Conservation (phyloP, 2,329 filamentous ascomycete species). For the Aspergillus quadricinctus region DNA sequence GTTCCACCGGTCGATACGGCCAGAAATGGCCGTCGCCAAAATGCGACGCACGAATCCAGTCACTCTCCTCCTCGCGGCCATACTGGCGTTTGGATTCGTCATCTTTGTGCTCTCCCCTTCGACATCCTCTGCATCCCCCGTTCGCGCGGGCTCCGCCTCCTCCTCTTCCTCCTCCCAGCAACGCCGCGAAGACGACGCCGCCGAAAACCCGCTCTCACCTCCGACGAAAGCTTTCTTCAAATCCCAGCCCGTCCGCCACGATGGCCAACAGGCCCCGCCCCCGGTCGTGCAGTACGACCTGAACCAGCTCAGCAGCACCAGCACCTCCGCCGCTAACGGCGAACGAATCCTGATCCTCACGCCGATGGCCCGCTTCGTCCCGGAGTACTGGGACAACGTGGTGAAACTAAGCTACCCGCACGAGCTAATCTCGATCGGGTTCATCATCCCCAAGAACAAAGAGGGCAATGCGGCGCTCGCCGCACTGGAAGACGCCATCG, state of each 20-base stretch:
- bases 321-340: conserved; percentile 68
- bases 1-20: conserved; percentile 18
- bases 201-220: conserved; percentile 67
- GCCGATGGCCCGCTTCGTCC: conserved; percentile 88
- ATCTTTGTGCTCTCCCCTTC: conserved; percentile 46
- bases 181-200: conserved; percentile 53
- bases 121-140: conserved; percentile 40
- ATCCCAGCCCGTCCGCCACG: conserved; percentile 46
- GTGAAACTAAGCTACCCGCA: conserved; percentile 81
- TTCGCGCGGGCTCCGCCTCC: conserved; percentile 46
- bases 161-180: conserved; percentile 45
- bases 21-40: conserved; percentile 53
- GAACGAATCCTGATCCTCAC: conserved; percentile 90
- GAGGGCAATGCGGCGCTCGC: conserved; percentile 85
- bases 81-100: conserved; percentile 69
- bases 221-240: conserved; percentile 72
- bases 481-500: conserved; percentile 77
- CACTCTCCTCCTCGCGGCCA: conserved; percentile 66
- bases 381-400: conserved; percentile 93
- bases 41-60: conserved; percentile 76
- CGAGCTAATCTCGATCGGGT: conserved; percentile 88
- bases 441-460: conserved; percentile 90
- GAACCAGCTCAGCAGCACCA: conserved; percentile 85
- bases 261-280: conserved; percentile 59
- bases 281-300: conserved; percentile 91